A percentile compares a stretch with the other conserved stretches of the same genome.
Evolutionary conservation across 2,329 filamentous ascomycete genomes (phyloP).

Genomic region (Nigrospora oryzae): DNA sequence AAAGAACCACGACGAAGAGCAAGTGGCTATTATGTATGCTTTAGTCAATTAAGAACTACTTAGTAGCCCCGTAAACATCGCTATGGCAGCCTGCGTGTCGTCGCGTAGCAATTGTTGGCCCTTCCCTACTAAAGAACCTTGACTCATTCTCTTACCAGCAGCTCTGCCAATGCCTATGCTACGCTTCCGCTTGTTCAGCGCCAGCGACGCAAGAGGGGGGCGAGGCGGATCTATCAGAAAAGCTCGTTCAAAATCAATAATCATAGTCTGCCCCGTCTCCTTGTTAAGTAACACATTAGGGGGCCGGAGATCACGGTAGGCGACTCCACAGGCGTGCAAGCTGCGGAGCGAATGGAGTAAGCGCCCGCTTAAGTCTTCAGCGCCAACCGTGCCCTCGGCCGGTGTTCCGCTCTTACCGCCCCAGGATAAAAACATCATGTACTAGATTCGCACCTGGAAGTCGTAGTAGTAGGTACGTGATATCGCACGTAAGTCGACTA

Average conservation of each 20-base stretch:
- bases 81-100: too few species aligned
- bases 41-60: too few species aligned
- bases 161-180: neutral
- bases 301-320: slow-evolving; percentile 14
- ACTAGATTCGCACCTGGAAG: slow-evolving; percentile 19
- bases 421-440: slow-evolving; percentile 26
- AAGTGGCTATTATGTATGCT: too few species aligned
- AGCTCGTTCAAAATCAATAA: slow-evolving; percentile 23
- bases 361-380: neutral
- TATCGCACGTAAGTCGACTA: slow-evolving; percentile 24
- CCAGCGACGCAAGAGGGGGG: slow-evolving; percentile 9
- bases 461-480: slow-evolving; percentile 23
- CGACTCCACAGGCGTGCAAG: slow-evolving; percentile 16
- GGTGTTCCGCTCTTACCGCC: slow-evolving; percentile 13
- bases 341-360: slow-evolving; percentile 8
- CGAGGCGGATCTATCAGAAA: slow-evolving; percentile 9
- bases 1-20: too few species aligned
- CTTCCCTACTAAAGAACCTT: too few species aligned
- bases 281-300: slow-evolving; percentile 18
- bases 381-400: neutral
- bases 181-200: slow-evolving; percentile 12
- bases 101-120: too few species aligned
- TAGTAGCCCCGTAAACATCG: too few species aligned
- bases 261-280: slow-evolving; percentile 14
- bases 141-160: neutral